phyloP scores from a whole-genome alignment of 371 early-diverging fungal species.

The Mucor piriformis region DNA sequence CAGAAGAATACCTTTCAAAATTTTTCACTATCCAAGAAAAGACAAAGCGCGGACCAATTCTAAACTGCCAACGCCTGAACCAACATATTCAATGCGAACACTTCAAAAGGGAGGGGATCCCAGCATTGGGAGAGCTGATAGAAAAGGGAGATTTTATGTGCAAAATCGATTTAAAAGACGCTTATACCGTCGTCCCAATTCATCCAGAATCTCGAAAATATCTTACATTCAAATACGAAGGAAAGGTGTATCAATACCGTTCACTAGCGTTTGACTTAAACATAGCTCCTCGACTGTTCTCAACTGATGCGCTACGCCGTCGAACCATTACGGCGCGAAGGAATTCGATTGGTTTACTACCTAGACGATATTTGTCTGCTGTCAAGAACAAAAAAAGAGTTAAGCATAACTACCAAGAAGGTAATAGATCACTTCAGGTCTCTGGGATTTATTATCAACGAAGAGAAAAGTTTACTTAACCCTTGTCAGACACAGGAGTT shows the following conservation, averaged over 20 bases:
- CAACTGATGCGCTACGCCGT: conserved; percentile 7
- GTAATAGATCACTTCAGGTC: conserved; percentile 3
- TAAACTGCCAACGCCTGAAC: conserved; percentile 4
- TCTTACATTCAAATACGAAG: conserved; percentile 5
- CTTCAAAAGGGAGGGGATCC: conserved; percentile 15
- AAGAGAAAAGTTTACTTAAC: conserved; percentile 7
- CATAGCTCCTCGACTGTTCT: conserved; percentile 4
- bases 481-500: conserved; percentile 14
- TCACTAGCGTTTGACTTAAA: conserved; percentile 11
- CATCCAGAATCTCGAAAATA: conserved; percentile 4
- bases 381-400: background rate
- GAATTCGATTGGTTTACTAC: conserved; percentile 17
- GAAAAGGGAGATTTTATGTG: conserved; percentile 9
- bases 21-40: conserved; percentile 8
- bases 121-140: conserved; percentile 8
- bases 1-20: background rate
- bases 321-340: conserved; percentile 5
- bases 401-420: background rate
- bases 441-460: conserved; percentile 19
- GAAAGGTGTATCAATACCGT: conserved; percentile 2
- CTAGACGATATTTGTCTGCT: conserved; percentile 20
- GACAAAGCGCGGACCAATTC: conserved; percentile 1
- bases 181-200: conserved; percentile 13
- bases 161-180: conserved; percentile 17
- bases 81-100: conserved; percentile 4